Percentiles rank a stretch among this genome's conserved stretches.
Conservation (phyloP, 2,329 filamentous ascomycete genomes). For the Monosporascus sp. region DNA sequence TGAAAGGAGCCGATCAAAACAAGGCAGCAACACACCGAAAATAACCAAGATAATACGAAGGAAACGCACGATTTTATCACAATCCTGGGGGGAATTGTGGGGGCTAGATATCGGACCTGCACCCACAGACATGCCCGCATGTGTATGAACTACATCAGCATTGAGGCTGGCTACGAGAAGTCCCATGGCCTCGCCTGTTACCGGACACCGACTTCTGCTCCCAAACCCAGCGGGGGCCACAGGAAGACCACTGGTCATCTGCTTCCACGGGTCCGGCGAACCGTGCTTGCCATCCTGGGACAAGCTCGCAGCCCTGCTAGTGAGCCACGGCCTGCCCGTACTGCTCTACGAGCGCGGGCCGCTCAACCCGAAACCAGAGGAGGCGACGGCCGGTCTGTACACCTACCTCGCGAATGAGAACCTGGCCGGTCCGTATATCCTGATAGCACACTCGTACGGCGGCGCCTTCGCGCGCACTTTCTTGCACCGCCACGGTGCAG, state of each 20-base stretch:
- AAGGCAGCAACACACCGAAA: too few relatives aligned
- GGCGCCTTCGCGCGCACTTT: slow-evolving; percentile 24
- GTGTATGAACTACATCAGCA: too few relatives aligned
- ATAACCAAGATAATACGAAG: too few relatives aligned
- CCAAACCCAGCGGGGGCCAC: background rate
- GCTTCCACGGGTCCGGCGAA: slow-evolving; percentile 25
- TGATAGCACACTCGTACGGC: slow-evolving; percentile 25
- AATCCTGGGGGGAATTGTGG: too few relatives aligned
- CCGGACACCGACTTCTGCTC: background rate
- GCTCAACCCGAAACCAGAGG: slow-evolving; percentile 5
- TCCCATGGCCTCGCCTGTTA: background rate
- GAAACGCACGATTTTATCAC: too few relatives aligned
- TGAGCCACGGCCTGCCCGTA: slow-evolving; percentile 12
- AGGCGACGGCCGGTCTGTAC: slow-evolving; percentile 13
- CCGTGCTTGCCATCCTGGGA: slow-evolving; percentile 21
- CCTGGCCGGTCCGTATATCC: slow-evolving; percentile 15
- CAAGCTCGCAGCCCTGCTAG: slow-evolving; percentile 10
- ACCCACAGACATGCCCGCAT: too few relatives aligned
- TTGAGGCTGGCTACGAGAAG: background rate
- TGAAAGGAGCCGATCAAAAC: too few relatives aligned
- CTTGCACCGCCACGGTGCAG: slow-evolving; percentile 6
- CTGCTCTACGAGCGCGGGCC: slow-evolving; percentile 18
- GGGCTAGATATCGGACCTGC: too few relatives aligned
- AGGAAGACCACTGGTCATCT: slow-evolving; percentile 18
- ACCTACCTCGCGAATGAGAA: slow-evolving; percentile 7